A percentile compares a stretch with the other conserved stretches of the same genome.
Evolutionary conservation across 345 rosid species (phyloP).

Genomic region (Syzygium aqueum): DNA sequence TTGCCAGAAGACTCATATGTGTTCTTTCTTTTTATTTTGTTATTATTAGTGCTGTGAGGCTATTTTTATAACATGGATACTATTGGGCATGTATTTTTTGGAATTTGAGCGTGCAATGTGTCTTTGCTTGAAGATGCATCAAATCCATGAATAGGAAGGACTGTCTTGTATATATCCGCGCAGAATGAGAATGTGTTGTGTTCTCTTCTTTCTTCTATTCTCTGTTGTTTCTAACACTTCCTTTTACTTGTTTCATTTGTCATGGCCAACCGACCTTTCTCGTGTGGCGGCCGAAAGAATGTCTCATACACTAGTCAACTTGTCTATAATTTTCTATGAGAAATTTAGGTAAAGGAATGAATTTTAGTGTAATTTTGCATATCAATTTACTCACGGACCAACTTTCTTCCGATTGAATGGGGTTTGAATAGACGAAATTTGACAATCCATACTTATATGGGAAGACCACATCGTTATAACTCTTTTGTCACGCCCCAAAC

Average conservation of each 20-base stretch:
- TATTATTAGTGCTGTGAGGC: no score
- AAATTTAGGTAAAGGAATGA: not conserved
- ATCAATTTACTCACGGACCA: not conserved
- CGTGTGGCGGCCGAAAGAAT: not conserved
- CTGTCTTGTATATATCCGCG: no score
- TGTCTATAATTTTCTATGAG: not conserved
- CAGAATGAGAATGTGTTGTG: not conserved
- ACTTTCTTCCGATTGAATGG: not conserved
- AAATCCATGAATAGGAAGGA: no score
- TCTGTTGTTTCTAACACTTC: not conserved
- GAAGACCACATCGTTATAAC: no score
- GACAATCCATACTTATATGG: no score
- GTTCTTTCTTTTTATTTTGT: no score
- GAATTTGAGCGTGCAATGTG: no score
- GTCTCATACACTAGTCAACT: not conserved
- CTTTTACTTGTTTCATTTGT: not conserved
- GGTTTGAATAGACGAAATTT: not conserved
- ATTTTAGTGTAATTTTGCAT: not conserved
- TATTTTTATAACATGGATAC: no score
- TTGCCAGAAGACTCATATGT: no score
- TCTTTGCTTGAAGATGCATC: no score
- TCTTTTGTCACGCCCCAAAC: no score
- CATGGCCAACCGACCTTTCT: not conserved
- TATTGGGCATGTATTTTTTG: no score
- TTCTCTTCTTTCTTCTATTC: not conserved